phyloP scores from a whole-genome alignment of 2,329 filamentous ascomycete genomes.

The Botrytis fragariae region DNA sequence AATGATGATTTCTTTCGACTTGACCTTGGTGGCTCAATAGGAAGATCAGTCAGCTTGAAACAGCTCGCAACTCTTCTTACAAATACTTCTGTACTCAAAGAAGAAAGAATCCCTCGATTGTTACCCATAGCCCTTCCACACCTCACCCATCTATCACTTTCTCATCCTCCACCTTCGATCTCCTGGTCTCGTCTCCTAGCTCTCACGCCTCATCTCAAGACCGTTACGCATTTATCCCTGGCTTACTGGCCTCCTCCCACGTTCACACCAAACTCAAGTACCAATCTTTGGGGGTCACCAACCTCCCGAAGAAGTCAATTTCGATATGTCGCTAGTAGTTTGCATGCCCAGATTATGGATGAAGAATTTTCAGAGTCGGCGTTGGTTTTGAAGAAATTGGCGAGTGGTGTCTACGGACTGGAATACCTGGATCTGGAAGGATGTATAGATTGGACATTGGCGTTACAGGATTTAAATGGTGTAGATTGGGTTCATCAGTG shows the following conservation, averaged over 20 bases:
- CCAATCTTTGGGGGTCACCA: slow-evolving; percentile 47
- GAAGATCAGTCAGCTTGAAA: slow-evolving; percentile 50
- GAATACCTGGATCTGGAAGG: slow-evolving; percentile 62
- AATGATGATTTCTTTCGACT: slow-evolving; percentile 52
- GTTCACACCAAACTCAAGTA: slow-evolving; percentile 54
- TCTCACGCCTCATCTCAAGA: slow-evolving; percentile 51
- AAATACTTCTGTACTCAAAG: slow-evolving; percentile 12
- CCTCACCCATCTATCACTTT: slow-evolving; percentile 60
- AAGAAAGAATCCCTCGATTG: slow-evolving; percentile 23
- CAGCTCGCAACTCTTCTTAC: slow-evolving; percentile 43
- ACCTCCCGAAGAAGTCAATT: slow-evolving; percentile 41
- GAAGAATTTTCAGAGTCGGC: slow-evolving; percentile 60
- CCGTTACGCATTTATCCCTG: slow-evolving; percentile 59
- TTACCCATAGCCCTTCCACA: slow-evolving; percentile 46
- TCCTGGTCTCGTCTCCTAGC: slow-evolving; percentile 60
- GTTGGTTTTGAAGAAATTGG: slow-evolving; percentile 53
- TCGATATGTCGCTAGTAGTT: slow-evolving; percentile 54
- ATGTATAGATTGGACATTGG: slow-evolving; percentile 51
- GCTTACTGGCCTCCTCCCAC: slow-evolving; percentile 61
- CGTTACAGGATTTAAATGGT: slow-evolving; percentile 15
- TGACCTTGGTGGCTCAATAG: slow-evolving; percentile 54
- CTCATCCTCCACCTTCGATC: slow-evolving; percentile 40
- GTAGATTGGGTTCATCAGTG: slow-evolving; percentile 34
- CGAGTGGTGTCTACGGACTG: slow-evolving; percentile 53
- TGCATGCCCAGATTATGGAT: slow-evolving; percentile 58